phyloP scores from a whole-genome alignment of 331 rosid genomes.

The Arachis monticola region DNA sequence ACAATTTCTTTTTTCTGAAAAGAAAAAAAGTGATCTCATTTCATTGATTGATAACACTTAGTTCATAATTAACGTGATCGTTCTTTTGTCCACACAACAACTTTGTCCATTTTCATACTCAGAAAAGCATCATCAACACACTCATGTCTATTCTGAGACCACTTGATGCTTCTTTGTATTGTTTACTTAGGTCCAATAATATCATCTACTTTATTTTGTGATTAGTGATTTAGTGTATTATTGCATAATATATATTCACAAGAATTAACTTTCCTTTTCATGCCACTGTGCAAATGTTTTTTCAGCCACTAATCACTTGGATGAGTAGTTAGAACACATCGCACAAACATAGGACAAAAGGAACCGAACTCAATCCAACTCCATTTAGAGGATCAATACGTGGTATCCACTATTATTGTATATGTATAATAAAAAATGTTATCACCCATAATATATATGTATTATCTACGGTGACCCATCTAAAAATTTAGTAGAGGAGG shows the following conservation, averaged over 20 bases:
- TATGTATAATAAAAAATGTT: no score
- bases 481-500: no score
- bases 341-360: not conserved
- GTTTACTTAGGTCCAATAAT: not conserved
- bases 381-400: conserved; percentile 35
- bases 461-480: no score
- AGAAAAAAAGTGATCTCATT: not conserved
- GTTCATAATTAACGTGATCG: not conserved
- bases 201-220: conserved; percentile 20
- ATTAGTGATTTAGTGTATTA: not conserved
- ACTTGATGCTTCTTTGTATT: not conserved
- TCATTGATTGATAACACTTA: not conserved
- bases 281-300: not conserved
- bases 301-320: not conserved
- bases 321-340: not conserved
- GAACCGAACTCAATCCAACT: conserved; percentile 26
- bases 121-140: conserved; percentile 9
- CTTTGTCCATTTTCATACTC: not conserved
- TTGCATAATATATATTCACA: conserved; percentile 7
- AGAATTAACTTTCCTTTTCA: not conserved
- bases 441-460: no score
- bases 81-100: not conserved
- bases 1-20: not conserved
- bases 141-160: conserved; percentile 19
- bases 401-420: conserved; percentile 29